Conservation (phyloP, 2,329 filamentous ascomycete genomes). For the Aaosphaeria pasadenensis region DNA sequence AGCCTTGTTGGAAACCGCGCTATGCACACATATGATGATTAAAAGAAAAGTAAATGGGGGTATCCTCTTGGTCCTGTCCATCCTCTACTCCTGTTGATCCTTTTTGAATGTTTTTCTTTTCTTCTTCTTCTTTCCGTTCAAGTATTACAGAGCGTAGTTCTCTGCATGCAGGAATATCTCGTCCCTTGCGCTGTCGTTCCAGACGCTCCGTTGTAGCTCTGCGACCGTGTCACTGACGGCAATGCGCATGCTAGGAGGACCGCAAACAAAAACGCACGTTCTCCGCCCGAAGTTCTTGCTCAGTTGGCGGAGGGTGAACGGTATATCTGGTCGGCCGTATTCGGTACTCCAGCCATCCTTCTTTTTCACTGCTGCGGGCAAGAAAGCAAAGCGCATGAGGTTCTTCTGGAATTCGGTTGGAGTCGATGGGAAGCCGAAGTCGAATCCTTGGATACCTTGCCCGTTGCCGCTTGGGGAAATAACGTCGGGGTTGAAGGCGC, state of each 20-base stretch:
- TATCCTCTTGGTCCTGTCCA: too few relatives aligned
- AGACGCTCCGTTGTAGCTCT: slow-evolving; percentile 75
- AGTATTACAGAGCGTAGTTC: slow-evolving; percentile 75
- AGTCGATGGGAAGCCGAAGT: slow-evolving; percentile 72
- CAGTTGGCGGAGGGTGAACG: slow-evolving; percentile 81
- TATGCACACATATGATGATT: too few relatives aligned
- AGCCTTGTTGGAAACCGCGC: too few relatives aligned
- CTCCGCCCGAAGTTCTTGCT: slow-evolving; percentile 77
- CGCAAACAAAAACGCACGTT: slow-evolving; percentile 90
- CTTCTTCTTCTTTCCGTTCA: too few relatives aligned
- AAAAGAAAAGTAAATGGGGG: too few relatives aligned
- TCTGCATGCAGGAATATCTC: slow-evolving; percentile 94
- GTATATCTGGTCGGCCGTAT: slow-evolving; percentile 85
- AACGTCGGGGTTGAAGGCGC: slow-evolving; percentile 41
- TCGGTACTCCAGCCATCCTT: slow-evolving; percentile 84
- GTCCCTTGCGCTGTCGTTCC: slow-evolving; percentile 73
- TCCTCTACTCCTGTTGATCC: too few relatives aligned
- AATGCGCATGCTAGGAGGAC: slow-evolving; percentile 80
- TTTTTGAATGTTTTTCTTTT: too few relatives aligned
- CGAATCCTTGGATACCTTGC: slow-evolving; percentile 33
- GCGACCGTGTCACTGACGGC: slow-evolving; percentile 87
- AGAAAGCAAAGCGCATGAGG: slow-evolving; percentile 86
- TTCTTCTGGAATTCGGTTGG: slow-evolving; percentile 87
- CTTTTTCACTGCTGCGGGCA: slow-evolving; percentile 51
- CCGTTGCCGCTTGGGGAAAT: slow-evolving; percentile 25